Conservation (phyloP, 352 stramenopile species). For the Pythium apleroticum region DNA sequence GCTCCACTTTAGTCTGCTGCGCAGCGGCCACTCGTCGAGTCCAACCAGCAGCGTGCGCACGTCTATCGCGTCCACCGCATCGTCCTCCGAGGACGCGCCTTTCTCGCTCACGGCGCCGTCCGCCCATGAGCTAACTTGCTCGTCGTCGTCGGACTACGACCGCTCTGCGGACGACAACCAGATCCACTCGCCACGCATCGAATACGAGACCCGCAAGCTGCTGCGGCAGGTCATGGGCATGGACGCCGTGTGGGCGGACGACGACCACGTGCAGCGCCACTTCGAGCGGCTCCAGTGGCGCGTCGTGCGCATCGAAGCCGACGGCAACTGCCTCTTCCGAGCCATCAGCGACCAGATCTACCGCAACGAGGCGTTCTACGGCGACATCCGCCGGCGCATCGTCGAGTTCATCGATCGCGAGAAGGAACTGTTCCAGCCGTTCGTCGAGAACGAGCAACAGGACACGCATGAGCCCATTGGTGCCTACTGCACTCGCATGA, state of each 20-base stretch:
- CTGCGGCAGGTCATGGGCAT: conserved; percentile 22
- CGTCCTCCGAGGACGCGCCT: conserved; percentile 23
- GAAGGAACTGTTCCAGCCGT: conserved; percentile 71
- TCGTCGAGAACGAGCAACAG: conserved; percentile 84
- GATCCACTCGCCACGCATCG: conserved; percentile 16
- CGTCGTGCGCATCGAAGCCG: conserved; percentile 49
- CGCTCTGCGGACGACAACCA: conserved; percentile 3
- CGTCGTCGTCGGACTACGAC: not conserved
- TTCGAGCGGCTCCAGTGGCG: conserved; percentile 18
- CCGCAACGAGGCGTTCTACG: conserved; percentile 62
- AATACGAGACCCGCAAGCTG: conserved; percentile 19
- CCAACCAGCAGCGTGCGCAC: conserved; percentile 22
- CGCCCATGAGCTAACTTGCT: too few relatives aligned
- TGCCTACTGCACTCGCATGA: conserved; percentile 77
- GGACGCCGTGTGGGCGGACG: conserved; percentile 32
- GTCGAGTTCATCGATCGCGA: conserved; percentile 66
- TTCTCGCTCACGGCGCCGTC: conserved; percentile 6
- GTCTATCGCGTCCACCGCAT: conserved; percentile 30
- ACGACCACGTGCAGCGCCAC: conserved; percentile 28
- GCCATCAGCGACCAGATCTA: conserved; percentile 73
- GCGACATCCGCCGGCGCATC: conserved; percentile 64
- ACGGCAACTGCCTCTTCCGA: conserved; percentile 85
- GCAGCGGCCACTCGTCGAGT: not conserved
- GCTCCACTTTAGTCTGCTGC: conserved; percentile 16
- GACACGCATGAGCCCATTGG: conserved; percentile 38